These are phyloP conservation scores for Botryosphaeria dothidea DNA, from an alignment of 2,329 filamentous ascomycete species.

Conservation along the genomic window DNA sequence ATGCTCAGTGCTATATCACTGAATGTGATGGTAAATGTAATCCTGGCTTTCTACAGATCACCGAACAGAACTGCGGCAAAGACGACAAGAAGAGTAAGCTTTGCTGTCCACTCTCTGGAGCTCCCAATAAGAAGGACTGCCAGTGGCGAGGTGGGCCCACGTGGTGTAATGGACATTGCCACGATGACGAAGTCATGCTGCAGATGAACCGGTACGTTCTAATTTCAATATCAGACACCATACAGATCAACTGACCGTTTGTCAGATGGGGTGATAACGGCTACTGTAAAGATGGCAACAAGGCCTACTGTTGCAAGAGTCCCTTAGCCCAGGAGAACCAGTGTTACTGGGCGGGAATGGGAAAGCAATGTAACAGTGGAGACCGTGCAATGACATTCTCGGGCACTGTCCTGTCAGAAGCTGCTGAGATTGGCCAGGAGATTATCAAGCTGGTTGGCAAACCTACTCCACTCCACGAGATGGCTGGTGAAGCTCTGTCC, in stretches of 20 bases:
- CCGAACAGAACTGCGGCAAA: slow-evolving; percentile 30
- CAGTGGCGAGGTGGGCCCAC: slow-evolving; percentile 32
- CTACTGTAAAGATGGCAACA: slow-evolving; percentile 1
- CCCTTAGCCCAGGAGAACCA: slow-evolving; percentile 27
- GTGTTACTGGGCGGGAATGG: slow-evolving; percentile 27
- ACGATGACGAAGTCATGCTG: background rate
- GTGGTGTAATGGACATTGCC: slow-evolving; percentile 13
- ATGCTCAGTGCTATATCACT: slow-evolving; percentile 31
- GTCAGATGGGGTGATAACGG: background rate
- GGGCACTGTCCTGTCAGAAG: slow-evolving; percentile 4
- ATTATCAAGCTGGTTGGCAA: background rate
- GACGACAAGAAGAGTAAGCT: slow-evolving; percentile 19
- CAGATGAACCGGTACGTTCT: background rate
- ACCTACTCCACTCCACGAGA: background rate
- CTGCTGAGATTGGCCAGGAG: background rate
- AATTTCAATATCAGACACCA: background rate
- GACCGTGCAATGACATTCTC: slow-evolving; percentile 27
- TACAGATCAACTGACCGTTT: background rate
- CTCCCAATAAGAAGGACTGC: slow-evolving; percentile 33
- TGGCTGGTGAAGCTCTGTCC: slow-evolving; percentile 21
- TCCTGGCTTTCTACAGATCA: slow-evolving; percentile 31
- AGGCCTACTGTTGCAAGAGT: background rate
- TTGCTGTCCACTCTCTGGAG: slow-evolving; percentile 20
- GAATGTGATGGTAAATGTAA: slow-evolving; percentile 33
- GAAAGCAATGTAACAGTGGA: slow-evolving; percentile 31